Evolutionary conservation across 768 basidiomycete genomes (phyloP), one percentile per base, ranked within the genome.

Genomic region (Mycena indigotica): DNA sequence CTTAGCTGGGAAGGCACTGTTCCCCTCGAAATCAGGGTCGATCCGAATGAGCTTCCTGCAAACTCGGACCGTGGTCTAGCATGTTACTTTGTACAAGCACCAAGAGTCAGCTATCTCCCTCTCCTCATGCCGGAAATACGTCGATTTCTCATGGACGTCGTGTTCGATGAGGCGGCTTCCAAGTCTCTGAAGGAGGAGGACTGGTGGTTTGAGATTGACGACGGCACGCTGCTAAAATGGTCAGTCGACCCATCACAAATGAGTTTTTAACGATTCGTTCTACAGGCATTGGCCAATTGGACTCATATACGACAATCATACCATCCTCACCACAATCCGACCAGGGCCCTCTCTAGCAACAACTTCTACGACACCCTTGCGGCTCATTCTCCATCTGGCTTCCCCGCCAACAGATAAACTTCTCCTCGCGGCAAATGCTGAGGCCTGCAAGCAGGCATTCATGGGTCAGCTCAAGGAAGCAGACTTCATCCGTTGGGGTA

Each of bases 201-300:
- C 52, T 94, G 96, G 91, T 98, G 96, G 97, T 97, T 99, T 71
- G 94, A 97, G 73, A 89, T 87, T 60, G 89, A 91, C 52, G 89
- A 86, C 63, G 91, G 92, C 28, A 83, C 80, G 5, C 69, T 91
- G 49, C 80, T 95, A 65, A 93, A 94, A 75, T 98, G 96, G 96
- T 96, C 56, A 60, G 85, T 79, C 16, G 25, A 28, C 30, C 32
- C n/a, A n/a, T n/a, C n/a, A n/a, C n/a, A n/a, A n/a, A n/a, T n/a
- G n/a, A n/a, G n/a, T n/a, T n/a, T n/a, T n/a, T n/a, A n/a, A n/a
- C n/a, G n/a, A n/a, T n/a, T n/a, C 45, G 25, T 49, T 28, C n/a
- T 41, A 41, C 67, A 99, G 97, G 95, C 95, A 99, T 72, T 98
- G 96, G 97, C 88, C 96, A 49, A 84, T 99, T 56, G 97, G 97